Evolutionary conservation across 2,329 filamentous ascomycete species (phyloP), one percentile per base, ranked within the genome.

Genomic region (Pestalotiopsis sp.): DNA sequence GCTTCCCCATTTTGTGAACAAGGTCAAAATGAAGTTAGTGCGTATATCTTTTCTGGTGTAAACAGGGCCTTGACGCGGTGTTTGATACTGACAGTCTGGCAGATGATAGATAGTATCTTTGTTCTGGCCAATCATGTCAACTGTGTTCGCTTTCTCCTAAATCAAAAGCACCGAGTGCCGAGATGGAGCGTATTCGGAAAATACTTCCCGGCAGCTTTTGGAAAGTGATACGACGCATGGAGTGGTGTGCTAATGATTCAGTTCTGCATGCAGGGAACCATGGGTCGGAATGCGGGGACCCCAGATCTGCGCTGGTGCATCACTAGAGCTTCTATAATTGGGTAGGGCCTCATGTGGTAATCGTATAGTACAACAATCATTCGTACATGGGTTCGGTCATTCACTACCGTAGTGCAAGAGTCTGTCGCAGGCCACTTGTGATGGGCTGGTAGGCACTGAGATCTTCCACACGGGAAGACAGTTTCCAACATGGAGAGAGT

Each of bases 211-310:
- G n/a, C n/a, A 2, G 14, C 6, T 9, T 56, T n/a, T 27, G 4
- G 3, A 17, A n/a, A 27, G 14, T 36, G 25, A 60, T 36, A 23
- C 25, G 14, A n/a, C 12, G 57, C 57, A 27, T 60, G 57, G 9
- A 60, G 17, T 23, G 23, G 25, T 60, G 57, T 36, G 12, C 57
- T 60, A 60, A 60, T 60, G 57, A 60, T 60, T 60, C 57, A 60
- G 5, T 60, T 14, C 25, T 27, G 57, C 57, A 27, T 27, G 12
- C 12, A 36, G 23, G 25, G 17, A 23, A 52, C 6, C 11, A 52
- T 9, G 45, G 6, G 11, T 20, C 11, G 6, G 25, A 4, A 60
- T 11, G 57, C 57, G 57, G 57, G 31, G 57, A 60, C 25, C 31
- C 57, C 57, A 11, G 31, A 27, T 27, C 31, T 17, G 20, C 17